These are phyloP conservation scores for Cucumis hystrix DNA, from an alignment of 306 rosid species.

Conservation along the genomic window DNA sequence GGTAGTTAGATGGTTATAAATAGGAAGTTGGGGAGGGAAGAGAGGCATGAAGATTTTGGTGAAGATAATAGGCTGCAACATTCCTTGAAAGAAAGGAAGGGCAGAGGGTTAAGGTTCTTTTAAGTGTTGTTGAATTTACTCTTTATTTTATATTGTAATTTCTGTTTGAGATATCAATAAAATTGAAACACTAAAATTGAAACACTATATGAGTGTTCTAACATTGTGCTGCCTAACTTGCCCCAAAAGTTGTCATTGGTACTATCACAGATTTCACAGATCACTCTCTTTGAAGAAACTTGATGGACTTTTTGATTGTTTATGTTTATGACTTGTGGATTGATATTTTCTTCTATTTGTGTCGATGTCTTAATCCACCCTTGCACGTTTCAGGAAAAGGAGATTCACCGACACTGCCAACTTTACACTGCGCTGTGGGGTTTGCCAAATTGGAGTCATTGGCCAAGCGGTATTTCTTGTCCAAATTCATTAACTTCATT, in stretches of 20 bases:
- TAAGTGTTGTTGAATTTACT: too few species aligned
- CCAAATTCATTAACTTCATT: not conserved
- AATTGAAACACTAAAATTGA: too few species aligned
- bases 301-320: not conserved
- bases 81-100: too few species aligned
- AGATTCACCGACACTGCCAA: slow-evolving; percentile 79
- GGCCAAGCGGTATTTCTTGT: slow-evolving; percentile 66
- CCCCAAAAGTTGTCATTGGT: not conserved
- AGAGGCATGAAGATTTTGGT: too few species aligned
- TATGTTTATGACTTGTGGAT: too few species aligned
- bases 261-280: not conserved
- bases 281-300: not conserved
- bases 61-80: too few species aligned
- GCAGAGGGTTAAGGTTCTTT: too few species aligned
- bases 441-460: slow-evolving; percentile 84
- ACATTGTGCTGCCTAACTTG: not conserved
- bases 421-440: slow-evolving; percentile 95
- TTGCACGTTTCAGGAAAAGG: slow-evolving; percentile 43
- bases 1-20: too few species aligned
- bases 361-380: not conserved
- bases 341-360: not conserved
- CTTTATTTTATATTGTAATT: too few species aligned
- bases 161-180: too few species aligned
- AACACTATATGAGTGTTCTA: too few species aligned
- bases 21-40: too few species aligned